Evolutionary conservation across 2,329 filamentous ascomycete genomes (phyloP), one percentile per base, ranked within the genome.

Genomic region (Fusarium sp.): DNA sequence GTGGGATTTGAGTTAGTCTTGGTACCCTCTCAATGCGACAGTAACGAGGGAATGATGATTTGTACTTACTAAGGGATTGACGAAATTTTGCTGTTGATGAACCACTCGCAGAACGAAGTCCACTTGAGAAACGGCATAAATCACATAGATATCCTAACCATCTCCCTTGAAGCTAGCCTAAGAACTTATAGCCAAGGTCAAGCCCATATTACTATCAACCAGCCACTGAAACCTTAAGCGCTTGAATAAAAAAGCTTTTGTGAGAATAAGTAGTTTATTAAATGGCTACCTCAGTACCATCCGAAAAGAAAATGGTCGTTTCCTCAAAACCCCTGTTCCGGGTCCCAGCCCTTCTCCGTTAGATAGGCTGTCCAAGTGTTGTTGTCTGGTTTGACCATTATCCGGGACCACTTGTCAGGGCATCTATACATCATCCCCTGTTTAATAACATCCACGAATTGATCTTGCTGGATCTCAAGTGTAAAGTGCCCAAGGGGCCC

Each of bases 301-400:
- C 7, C 1, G 17, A 27, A 20, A 22, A 3, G 9, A 25, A 31
- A 20, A 36, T 7, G 6, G 4, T 8, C 17, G 2, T 5, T 12
- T 29, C 10, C 25, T 25, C 5, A 55, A 65, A 60, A 33, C 18
- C 17, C 4, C 14, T n/a, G 8, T 4, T 25, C 7, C 3, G 22
- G 13, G 22, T 61, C 41, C 25, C 59, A 71, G 4, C 18, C 45
- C 14, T 38, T n/a, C 12, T 71, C 69, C 5, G 20, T 62, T 5
- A 72, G n/a, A 13, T 38, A 72, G 6, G 35, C n/a, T 20, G 10
- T 49, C 64, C 65, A 65, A 12, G 45, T 72, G 8, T 42, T 25
- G 11, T 65, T 72, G 20, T 36, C 36, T 15, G 69, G 50, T 3
- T 4, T 46, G 3, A 45, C 44, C 46, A 46, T 57, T 18, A 36